Percentiles rank a stretch among this genome's conserved stretches.
phyloP scores from a whole-genome alignment of 768 basidiomycete genomes.

The Chlorophyllum brunneum region DNA sequence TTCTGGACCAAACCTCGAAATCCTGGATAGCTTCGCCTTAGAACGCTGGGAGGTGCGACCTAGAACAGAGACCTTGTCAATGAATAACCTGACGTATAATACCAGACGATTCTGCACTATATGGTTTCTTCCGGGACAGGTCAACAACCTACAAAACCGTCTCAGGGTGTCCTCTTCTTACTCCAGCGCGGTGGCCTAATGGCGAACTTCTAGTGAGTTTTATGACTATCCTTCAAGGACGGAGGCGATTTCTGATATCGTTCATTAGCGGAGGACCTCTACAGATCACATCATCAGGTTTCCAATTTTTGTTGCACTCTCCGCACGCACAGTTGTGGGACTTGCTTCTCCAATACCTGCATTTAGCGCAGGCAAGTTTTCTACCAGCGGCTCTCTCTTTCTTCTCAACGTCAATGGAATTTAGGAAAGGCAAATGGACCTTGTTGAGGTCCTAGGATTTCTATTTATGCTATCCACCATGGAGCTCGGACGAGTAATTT shows the following conservation, averaged over 20 bases:
- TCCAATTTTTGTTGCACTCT: slow-evolving; percentile 93
- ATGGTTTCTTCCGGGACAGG: slow-evolving; percentile 93
- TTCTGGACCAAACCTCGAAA: slow-evolving; percentile 47
- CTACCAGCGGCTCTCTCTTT: slow-evolving; percentile 15
- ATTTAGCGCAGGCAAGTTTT: slow-evolving; percentile 69
- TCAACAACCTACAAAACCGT: slow-evolving; percentile 71
- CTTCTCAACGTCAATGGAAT: slow-evolving; percentile 17
- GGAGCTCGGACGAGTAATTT: slow-evolving; percentile 82
- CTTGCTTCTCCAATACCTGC: slow-evolving; percentile 84
- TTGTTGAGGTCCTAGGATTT: slow-evolving; percentile 91
- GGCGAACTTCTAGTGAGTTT: slow-evolving; percentile 60
- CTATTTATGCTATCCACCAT: slow-evolving; percentile 97
- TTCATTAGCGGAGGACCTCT: slow-evolving; percentile 47
- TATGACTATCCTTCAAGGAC: slow-evolving; percentile 1
- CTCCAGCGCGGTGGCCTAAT: slow-evolving; percentile 85
- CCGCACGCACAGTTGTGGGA: slow-evolving; percentile 97
- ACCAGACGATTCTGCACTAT: slow-evolving; percentile 91
- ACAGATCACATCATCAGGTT: slow-evolving; percentile 90
- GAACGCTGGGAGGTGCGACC: slow-evolving; percentile 82
- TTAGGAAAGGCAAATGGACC: slow-evolving; percentile 85
- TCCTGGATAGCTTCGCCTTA: slow-evolving; percentile 76
- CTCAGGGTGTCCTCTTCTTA: slow-evolving; percentile 79
- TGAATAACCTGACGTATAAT: slow-evolving; percentile 8
- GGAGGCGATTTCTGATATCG: slow-evolving; percentile 12
- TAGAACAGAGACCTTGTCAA: slow-evolving; percentile 16